Conservation (phyloP, 106 monocot genomes). For the Agapanthus africanus region DNA sequence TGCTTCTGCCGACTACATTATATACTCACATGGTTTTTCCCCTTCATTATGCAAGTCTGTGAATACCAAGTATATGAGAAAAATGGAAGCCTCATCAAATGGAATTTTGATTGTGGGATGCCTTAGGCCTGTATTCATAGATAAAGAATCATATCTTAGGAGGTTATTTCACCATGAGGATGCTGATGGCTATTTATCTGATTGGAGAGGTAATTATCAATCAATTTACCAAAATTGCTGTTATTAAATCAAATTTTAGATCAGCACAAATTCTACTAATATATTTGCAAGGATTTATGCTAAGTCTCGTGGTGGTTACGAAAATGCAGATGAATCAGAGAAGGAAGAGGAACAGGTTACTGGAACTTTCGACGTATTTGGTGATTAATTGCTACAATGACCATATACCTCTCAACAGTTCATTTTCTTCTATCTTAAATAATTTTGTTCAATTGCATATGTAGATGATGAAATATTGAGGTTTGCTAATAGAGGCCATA, state of each 20-base stretch:
- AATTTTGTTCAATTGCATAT: neutral
- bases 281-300: neutral
- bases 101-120: constrained; percentile 58
- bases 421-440: neutral
- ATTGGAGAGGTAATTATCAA: constrained; percentile 62
- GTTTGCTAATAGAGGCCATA: constrained; percentile 20
- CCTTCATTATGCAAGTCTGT: constrained; percentile 37
- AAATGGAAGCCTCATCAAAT: constrained; percentile 63
- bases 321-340: constrained; percentile 38
- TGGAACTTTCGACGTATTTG: constrained; percentile 41
- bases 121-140: constrained; percentile 59
- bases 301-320: neutral
- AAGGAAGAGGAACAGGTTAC: constrained; percentile 45
- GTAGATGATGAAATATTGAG: constrained; percentile 45
- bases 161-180: constrained; percentile 32
- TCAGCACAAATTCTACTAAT: neutral
- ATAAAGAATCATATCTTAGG: constrained; percentile 69
- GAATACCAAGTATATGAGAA: constrained; percentile 22
- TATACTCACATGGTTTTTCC: too few species aligned
- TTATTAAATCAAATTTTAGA: neutral
- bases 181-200: constrained; percentile 44
- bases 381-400: constrained; percentile 12
- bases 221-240: neutral
- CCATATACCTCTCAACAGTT: neutral
- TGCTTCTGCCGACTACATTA: too few species aligned